Conservation (phyloP, 1,284 basidiomycete species). For the Ustilago crameri region DNA sequence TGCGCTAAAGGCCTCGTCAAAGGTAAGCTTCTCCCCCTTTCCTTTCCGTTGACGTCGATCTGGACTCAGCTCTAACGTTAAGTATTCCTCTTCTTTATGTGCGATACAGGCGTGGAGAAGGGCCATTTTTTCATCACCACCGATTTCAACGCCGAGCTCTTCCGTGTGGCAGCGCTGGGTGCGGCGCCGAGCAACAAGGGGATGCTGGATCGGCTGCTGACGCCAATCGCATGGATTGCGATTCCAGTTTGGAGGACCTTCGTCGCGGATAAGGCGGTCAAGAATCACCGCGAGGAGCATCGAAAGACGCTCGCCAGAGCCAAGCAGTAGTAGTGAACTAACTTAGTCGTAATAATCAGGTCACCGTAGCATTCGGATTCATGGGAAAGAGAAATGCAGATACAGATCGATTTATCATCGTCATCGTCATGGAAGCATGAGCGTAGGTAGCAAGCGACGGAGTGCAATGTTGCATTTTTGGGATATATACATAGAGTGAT, state of each 20-base stretch:
- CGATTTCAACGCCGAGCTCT: conserved; percentile 58
- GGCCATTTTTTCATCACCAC: conserved; percentile 63
- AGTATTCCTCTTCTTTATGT: background rate
- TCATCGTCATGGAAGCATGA: no score
- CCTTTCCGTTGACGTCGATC: no score
- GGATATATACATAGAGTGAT: background rate
- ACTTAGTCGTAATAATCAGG: no score
- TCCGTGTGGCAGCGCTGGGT: conserved; percentile 58
- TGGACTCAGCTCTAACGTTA: no score
- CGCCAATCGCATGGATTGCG: conserved; percentile 44
- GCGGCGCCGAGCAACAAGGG: conserved; percentile 53
- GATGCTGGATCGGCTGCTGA: conserved; percentile 46
- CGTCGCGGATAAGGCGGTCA: conserved; percentile 47
- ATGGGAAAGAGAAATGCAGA: no score
- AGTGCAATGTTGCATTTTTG: no score
- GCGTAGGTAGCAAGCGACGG: no score
- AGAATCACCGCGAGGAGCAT: conserved; percentile 39
- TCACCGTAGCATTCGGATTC: no score
- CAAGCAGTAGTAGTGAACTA: background rate
- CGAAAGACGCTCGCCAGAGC: conserved; percentile 4
- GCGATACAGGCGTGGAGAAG: conserved; percentile 37
- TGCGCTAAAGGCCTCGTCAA: conserved; percentile 76
- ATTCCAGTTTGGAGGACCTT: conserved; percentile 60
- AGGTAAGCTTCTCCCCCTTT: conserved; percentile 71
- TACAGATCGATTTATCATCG: no score